Base-by-base conservation (phyloP, 2,329 filamentous ascomycete genomes). In the Eutypella sp. region DNA sequence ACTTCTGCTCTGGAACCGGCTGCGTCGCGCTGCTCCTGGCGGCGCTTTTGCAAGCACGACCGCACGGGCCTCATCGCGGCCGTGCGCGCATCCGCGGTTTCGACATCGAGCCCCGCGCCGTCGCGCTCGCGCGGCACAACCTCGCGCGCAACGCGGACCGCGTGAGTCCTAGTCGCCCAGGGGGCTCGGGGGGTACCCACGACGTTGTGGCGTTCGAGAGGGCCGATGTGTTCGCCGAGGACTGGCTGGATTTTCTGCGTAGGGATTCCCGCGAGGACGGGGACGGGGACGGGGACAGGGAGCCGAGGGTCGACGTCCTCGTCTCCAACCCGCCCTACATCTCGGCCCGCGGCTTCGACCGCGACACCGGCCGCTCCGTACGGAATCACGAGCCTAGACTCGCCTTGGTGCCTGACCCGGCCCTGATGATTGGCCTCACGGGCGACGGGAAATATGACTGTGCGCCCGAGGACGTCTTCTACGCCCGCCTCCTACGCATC, bases 251-350 rank as follows among this genome's bases (percentile, higher is more conserved):
- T 3, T 25, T 46, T 2, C 47, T 68, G 2, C 38, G 4, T 36
- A 47, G 8, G 42, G 24, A 8, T 11, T 11, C 41, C 20, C n/a
- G 38, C 18, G 23, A 42, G 19, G n/a, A 24, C 10, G 48, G 8
- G 10, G 38, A 53, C 40, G 53, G 31, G 3, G 25, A 20, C 10
- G 13, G 20, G 18, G 16, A 39, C 20, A 3, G 24, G 9, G 31
- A 2, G 6, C 20, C 23, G 8, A 15, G 16, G 25, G 44, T 76
- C 63, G 83, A 95, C 50, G 68, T 97, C 4, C 67, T 99, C 2
- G 78, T 93, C 29, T 87, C 87, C 2, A 99, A 99, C 59, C 93
- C 93, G 15, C 93, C 93, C 1, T 97, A 97, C 63, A 84, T 97
- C 42, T 95, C 90, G 2, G 69, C 73, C 0, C 54, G 62, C 33